A percentile compares a stretch with the other conserved stretches of the same genome.
phyloP scores from a whole-genome alignment of 202 grass and related monocot species.

The Cymbopogon flexuosus region DNA sequence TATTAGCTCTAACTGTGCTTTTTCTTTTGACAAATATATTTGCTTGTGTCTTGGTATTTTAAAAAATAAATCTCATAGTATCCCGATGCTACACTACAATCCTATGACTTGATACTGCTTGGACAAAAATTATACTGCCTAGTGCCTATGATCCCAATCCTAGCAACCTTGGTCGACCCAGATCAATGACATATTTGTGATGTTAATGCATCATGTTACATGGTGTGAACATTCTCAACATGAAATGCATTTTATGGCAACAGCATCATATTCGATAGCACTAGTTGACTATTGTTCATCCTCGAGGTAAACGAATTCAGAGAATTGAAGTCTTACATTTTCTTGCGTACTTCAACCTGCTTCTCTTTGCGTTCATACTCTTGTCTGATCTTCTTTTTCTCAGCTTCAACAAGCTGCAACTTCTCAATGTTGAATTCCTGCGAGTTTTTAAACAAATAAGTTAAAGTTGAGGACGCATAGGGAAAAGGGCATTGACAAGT shows the following conservation, averaged over 20 bases:
- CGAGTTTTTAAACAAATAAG: slow-evolving; percentile 16
- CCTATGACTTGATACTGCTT: neutral
- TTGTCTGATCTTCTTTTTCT: slow-evolving; percentile 99
- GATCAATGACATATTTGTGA: neutral
- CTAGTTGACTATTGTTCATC: neutral
- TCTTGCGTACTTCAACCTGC: slow-evolving; percentile 88
- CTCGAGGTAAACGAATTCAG: neutral
- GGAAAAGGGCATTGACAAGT: neutral
- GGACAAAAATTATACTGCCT: neutral
- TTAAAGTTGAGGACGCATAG: neutral
- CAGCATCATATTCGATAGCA: neutral
- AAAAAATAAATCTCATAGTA: neutral
- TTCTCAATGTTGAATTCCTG: slow-evolving; percentile 99
- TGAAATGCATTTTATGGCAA: neutral
- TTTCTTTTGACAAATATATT: neutral
- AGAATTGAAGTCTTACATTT: slow-evolving; percentile 62
- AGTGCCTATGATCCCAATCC: neutral
- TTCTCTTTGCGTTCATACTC: slow-evolving; percentile 97
- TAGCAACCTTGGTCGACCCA: neutral
- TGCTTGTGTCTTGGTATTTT: neutral
- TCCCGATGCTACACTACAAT: neutral
- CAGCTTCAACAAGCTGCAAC: slow-evolving; percentile 95
- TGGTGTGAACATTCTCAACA: slow-evolving; percentile 3
- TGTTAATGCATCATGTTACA: neutral
- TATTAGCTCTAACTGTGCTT: neutral